phyloP scores from a whole-genome alignment of 352 stramenopile species.

The Phytophthora cryptogea region DNA sequence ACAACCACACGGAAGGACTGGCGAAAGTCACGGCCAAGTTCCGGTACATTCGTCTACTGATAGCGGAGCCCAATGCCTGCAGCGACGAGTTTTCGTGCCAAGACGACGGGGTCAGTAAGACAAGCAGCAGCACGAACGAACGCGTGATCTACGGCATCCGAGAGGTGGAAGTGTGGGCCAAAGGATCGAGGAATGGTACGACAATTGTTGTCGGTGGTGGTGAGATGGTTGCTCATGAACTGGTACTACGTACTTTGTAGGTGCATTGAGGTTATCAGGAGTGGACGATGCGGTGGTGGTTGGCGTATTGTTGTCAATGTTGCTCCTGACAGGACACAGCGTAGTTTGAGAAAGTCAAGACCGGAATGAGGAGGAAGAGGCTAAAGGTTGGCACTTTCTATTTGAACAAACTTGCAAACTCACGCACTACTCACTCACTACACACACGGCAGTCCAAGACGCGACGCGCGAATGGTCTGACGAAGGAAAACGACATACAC shows the following conservation, averaged over 20 bases:
- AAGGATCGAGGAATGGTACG: constrained; percentile 52
- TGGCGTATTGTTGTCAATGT: constrained; percentile 1
- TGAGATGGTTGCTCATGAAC: constrained; percentile 16
- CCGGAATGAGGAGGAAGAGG: constrained; percentile 12
- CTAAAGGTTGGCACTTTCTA: constrained; percentile 36
- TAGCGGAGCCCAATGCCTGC: constrained; percentile 58
- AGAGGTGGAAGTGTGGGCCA: constrained; percentile 78
- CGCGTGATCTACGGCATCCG: constrained; percentile 80
- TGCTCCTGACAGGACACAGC: constrained; percentile 7
- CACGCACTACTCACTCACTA: constrained; percentile 39
- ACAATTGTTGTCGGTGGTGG: background rate
- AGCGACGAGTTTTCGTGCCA: constrained; percentile 43
- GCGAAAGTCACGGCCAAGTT: constrained; percentile 51
- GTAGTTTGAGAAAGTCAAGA: background rate
- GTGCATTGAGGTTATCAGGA: constrained; percentile 5
- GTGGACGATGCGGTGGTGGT: background rate
- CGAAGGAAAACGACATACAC: constrained; percentile 26
- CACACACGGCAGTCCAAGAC: constrained; percentile 27
- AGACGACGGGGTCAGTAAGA: constrained; percentile 29
- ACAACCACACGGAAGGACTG: constrained; percentile 56
- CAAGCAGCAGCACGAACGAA: constrained; percentile 45
- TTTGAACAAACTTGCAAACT: constrained; percentile 46
- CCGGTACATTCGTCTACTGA: constrained; percentile 56
- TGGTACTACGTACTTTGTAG: constrained; percentile 23
- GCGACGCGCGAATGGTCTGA: constrained; percentile 28